A percentile compares a stretch with the other conserved stretches of the same genome.
Evolutionary conservation across 2,329 filamentous ascomycete species (phyloP).

Genomic region (Herpotrichia juniperi): DNA sequence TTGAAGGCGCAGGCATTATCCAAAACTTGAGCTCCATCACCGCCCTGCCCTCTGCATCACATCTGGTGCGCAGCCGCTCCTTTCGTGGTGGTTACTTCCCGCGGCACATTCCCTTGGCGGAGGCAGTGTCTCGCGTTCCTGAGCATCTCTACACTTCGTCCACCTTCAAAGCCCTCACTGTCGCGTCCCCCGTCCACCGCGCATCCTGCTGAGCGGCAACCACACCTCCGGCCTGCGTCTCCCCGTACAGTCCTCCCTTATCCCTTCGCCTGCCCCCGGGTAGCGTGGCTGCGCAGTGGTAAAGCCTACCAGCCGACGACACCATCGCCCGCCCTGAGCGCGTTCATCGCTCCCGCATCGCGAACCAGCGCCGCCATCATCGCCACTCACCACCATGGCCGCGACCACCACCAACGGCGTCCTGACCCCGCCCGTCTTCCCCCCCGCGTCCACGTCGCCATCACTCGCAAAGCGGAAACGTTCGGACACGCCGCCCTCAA

Average conservation of each 20-base stretch:
- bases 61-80: background rate
- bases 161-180: slow-evolving; percentile 20
- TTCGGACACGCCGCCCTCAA: slow-evolving; percentile 37
- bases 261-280: background rate
- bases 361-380: slow-evolving; percentile 29
- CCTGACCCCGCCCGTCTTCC: slow-evolving; percentile 40
- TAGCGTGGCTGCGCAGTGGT: slow-evolving; percentile 12
- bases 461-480: slow-evolving; percentile 54
- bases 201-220: slow-evolving; percentile 1
- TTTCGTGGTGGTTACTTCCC: background rate
- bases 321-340: slow-evolving; percentile 34
- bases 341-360: slow-evolving; percentile 44
- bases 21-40: background rate
- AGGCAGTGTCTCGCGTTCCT: slow-evolving; percentile 18
- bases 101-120: slow-evolving; percentile 30
- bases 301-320: slow-evolving; percentile 8
- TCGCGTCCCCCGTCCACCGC: background rate
- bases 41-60: background rate
- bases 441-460: slow-evolving; percentile 34
- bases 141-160: slow-evolving; percentile 26
- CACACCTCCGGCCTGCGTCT: background rate
- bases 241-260: background rate
- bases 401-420: slow-evolving; percentile 44
- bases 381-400: slow-evolving; percentile 33
- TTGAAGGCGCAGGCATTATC: background rate